phyloP scores from a whole-genome alignment of 1,284 basidiomycete genomes.

The Microbotryum lychnidis-dioicae region DNA sequence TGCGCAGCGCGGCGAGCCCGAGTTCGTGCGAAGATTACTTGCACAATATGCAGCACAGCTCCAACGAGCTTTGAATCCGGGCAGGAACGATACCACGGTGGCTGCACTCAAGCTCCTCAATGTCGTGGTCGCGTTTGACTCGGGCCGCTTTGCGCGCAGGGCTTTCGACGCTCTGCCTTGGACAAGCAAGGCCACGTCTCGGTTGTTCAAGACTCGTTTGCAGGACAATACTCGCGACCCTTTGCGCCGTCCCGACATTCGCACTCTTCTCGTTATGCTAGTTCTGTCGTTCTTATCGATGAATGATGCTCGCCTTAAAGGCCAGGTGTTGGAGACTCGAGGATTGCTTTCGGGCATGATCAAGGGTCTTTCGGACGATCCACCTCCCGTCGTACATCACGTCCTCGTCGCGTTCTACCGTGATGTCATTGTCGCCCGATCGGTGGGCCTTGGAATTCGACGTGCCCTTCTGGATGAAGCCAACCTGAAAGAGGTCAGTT shows the following conservation, averaged over 20 bases:
- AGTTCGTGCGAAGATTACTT: constrained; percentile 21
- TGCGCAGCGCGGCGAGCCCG: constrained; percentile 20
- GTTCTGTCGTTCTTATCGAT: constrained; percentile 25
- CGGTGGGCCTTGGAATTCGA: constrained; percentile 24
- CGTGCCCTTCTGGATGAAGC: constrained; percentile 25
- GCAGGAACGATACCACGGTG: constrained; percentile 31
- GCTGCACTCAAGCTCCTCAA: constrained; percentile 23
- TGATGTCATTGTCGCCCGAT: constrained; percentile 16
- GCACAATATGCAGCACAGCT: constrained; percentile 20
- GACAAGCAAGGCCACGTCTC: constrained; percentile 24
- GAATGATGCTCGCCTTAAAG: constrained; percentile 20
- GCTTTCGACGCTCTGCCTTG: constrained; percentile 21
- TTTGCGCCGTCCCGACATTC: constrained; percentile 25
- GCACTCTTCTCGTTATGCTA: constrained; percentile 29
- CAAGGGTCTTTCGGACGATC: constrained; percentile 28
- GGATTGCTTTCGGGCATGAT: constrained; percentile 23
- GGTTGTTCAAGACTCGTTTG: constrained; percentile 28
- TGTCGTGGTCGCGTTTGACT: constrained; percentile 25
- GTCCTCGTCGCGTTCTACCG: constrained; percentile 19
- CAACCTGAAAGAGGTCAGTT: constrained; percentile 22
- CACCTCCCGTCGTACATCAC: constrained; percentile 19
- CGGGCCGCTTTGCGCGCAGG: constrained; percentile 19
- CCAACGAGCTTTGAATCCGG: constrained; percentile 26
- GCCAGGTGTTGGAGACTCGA: constrained; percentile 25
- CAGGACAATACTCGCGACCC: constrained; percentile 14